These are phyloP conservation scores for Phaseolus coccineus DNA, from an alignment of 331 rosid species.

Conservation along the genomic window DNA sequence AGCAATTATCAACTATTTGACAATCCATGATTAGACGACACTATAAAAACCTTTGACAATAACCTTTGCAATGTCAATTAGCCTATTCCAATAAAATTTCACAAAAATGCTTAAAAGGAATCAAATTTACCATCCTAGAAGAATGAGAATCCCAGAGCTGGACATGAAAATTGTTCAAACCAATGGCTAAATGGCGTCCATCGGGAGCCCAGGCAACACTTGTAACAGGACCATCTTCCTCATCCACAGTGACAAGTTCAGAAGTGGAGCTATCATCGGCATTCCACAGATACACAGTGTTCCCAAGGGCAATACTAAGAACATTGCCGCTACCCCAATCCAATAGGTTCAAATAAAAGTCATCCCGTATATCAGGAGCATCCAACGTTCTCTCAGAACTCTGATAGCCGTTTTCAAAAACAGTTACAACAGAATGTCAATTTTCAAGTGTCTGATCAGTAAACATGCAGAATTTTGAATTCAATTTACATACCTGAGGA, in stretches of 20 bases:
- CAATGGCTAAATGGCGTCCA: conserved; percentile 81
- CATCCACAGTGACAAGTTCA: conserved; percentile 77
- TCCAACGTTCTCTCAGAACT: conserved; percentile 85
- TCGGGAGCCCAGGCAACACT: conserved; percentile 93
- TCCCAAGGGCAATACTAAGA: conserved; percentile 76
- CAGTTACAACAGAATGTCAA: conserved; percentile 32
- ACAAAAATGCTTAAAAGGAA: neutral
- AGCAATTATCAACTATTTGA: neutral
- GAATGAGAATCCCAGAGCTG: conserved; percentile 89
- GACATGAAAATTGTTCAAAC: conserved; percentile 76
- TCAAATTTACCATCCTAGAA: conserved; percentile 50
- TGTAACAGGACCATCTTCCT: conserved; percentile 80
- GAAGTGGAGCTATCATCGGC: conserved; percentile 69
- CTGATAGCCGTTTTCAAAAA: conserved; percentile 47
- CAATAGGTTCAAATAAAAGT: conserved; percentile 78
- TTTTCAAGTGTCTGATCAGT: neutral
- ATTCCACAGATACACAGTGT: conserved; percentile 80
- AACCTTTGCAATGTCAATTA: too few species aligned
- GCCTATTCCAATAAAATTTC: too few species aligned
- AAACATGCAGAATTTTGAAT: neutral
- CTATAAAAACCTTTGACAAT: too few species aligned
- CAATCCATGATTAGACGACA: neutral
- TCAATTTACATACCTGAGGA: conserved; percentile 62
- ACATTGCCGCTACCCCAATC: conserved; percentile 85
- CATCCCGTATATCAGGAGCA: conserved; percentile 88